Conservation (phyloP, 345 rosid genomes). For the Syzygium jambos region DNA sequence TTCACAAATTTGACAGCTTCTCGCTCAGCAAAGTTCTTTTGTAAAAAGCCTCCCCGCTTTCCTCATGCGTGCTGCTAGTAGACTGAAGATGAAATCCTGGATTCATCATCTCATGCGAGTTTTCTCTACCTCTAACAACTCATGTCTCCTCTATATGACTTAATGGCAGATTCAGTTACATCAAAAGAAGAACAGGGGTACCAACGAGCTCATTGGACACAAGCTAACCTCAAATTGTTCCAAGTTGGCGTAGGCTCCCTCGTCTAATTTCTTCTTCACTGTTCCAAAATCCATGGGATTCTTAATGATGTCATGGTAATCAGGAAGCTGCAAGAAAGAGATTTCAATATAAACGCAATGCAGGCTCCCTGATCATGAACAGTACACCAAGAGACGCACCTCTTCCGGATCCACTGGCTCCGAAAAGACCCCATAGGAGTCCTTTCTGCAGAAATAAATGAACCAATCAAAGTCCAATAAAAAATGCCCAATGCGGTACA, state of each 20-base stretch:
- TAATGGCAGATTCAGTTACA: not conserved
- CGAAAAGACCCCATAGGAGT: constrained; percentile 87
- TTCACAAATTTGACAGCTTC: not conserved
- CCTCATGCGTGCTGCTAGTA: not conserved
- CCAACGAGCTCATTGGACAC: not conserved
- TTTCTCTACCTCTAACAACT: not conserved
- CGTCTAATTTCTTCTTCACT: constrained; percentile 60
- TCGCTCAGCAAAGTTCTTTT: not conserved
- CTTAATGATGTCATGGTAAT: constrained; percentile 72
- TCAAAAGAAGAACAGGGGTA: not conserved
- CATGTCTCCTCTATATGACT: not conserved
- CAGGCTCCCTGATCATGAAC: not conserved
- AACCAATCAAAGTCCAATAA: constrained; percentile 14
- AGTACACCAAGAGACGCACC: not conserved
- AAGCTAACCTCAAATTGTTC: constrained; percentile 81
- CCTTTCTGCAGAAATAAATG: constrained; percentile 55
- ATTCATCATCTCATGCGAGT: not conserved
- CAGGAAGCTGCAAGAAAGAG: constrained; percentile 70
- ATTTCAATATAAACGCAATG: not conserved
- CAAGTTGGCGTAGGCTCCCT: constrained; percentile 55
- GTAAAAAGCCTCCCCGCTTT: not conserved
- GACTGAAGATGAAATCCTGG: not conserved
- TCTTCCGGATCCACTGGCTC: constrained; percentile 69
- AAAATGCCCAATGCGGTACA: not conserved
- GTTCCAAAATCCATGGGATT: constrained; percentile 91